A percentile compares a stretch with the other conserved stretches of the same genome.
These are phyloP conservation scores for Phytophthora chlamydospora DNA, from an alignment of 352 stramenopile genomes.

Conservation along the genomic window DNA sequence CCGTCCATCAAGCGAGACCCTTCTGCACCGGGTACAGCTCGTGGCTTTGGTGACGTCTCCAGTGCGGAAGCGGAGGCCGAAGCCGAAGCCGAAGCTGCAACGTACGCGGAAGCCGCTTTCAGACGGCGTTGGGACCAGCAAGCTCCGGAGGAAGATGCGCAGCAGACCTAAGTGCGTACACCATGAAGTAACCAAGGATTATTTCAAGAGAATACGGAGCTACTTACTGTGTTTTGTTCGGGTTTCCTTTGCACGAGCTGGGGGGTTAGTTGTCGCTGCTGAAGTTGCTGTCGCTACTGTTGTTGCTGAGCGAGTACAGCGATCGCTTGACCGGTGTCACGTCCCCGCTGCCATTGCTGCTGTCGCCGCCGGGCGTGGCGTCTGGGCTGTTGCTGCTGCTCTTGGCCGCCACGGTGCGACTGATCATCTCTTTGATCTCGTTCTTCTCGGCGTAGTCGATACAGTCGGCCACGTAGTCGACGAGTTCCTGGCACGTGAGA, in stretches of 20 bases:
- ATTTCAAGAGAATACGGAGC: slow-evolving; percentile 11
- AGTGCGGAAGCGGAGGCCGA: not conserved
- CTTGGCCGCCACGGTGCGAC: slow-evolving; percentile 35
- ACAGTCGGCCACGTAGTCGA: slow-evolving; percentile 82
- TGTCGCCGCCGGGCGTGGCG: slow-evolving; percentile 25
- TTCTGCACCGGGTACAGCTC: slow-evolving; percentile 23
- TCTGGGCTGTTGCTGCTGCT: slow-evolving; percentile 32
- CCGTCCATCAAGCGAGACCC: slow-evolving; percentile 82
- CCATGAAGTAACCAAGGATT: slow-evolving; percentile 9
- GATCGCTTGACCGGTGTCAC: slow-evolving; percentile 56
- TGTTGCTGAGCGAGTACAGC: slow-evolving; percentile 61
- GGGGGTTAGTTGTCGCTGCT: slow-evolving; percentile 37
- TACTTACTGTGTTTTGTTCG: slow-evolving; percentile 23
- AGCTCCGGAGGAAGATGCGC: slow-evolving; percentile 7
- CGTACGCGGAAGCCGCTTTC: slow-evolving; percentile 14
- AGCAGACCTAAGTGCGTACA: slow-evolving; percentile 11
- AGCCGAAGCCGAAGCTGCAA: slow-evolving; percentile 5
- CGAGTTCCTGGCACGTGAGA: slow-evolving; percentile 83
- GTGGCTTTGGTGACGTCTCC: slow-evolving; percentile 1
- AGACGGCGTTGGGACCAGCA: slow-evolving; percentile 21
- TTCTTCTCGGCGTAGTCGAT: slow-evolving; percentile 81
- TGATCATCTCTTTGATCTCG: slow-evolving; percentile 42
- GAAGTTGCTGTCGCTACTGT: slow-evolving; percentile 61
- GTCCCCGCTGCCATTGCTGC: slow-evolving; percentile 33
- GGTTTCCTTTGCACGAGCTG: not conserved